These are phyloP conservation scores for Wickerhamomyces queroliae DNA, from an alignment of 805 yeast species.

Conservation along the genomic window DNA sequence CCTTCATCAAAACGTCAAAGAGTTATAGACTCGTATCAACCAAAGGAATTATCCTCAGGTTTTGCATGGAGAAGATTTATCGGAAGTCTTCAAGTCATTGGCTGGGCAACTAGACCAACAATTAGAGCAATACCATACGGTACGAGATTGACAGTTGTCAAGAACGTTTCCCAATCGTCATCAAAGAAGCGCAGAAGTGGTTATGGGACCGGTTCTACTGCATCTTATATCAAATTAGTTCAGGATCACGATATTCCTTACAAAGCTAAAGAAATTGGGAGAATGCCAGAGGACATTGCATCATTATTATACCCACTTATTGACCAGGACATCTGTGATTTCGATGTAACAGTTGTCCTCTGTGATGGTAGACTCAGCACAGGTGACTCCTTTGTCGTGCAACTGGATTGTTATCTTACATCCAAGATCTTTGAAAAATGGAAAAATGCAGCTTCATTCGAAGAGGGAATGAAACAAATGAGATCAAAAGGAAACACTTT, in stretches of 20 bases:
- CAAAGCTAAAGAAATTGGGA: slow-evolving; percentile 58
- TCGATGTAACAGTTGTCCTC: slow-evolving; percentile 53
- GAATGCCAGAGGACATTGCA: slow-evolving; percentile 69
- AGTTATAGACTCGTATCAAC: not conserved
- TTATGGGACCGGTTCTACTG: slow-evolving; percentile 17
- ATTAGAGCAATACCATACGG: slow-evolving; percentile 39
- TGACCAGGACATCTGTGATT: slow-evolving; percentile 45
- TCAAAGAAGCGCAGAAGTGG: slow-evolving; percentile 17
- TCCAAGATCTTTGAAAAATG: slow-evolving; percentile 24
- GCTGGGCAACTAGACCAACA: slow-evolving; percentile 71
- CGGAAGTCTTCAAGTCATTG: slow-evolving; percentile 55
- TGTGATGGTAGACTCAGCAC: slow-evolving; percentile 54
- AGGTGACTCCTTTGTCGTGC: slow-evolving; percentile 74
- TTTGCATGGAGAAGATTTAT: slow-evolving; percentile 40
- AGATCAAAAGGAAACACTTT: slow-evolving; percentile 6
- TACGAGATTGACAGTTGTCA: slow-evolving; percentile 34
- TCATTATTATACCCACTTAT: slow-evolving; percentile 59
- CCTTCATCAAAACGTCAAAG: not conserved
- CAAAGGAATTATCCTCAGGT: slow-evolving; percentile 11
- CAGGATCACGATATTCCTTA: slow-evolving; percentile 19
- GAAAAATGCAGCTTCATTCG: slow-evolving; percentile 10
- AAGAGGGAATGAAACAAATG: slow-evolving; percentile 18
- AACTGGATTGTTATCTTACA: slow-evolving; percentile 58
- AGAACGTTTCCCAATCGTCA: slow-evolving; percentile 26
- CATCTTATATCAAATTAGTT: slow-evolving; percentile 27